Percentiles rank a stretch among this genome's conserved stretches.
Conservation (phyloP, 768 basidiomycete species). For the Mycena rosella region DNA sequence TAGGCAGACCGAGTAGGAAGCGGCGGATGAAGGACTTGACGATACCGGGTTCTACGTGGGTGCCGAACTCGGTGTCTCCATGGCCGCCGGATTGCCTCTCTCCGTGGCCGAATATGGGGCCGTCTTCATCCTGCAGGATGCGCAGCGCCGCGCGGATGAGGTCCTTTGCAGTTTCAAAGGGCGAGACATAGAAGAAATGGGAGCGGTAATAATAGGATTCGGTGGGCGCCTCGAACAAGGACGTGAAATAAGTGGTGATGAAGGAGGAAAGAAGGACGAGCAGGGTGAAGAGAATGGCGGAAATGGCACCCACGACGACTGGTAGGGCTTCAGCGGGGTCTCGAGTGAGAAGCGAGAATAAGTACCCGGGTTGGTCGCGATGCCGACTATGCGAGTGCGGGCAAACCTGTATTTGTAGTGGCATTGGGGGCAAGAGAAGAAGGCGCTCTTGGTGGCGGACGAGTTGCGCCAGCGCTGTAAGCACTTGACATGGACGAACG, state of each 20-base stretch:
- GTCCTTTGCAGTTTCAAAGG: constrained; percentile 69
- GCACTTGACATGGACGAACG: constrained; percentile 79
- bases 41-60: constrained; percentile 55
- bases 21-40: constrained; percentile 71
- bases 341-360: constrained; percentile 11
- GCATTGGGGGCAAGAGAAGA: constrained; percentile 87
- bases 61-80: constrained; percentile 26
- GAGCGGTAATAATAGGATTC: constrained; percentile 49
- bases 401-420: constrained; percentile 83
- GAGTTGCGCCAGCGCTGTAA: constrained; percentile 83
- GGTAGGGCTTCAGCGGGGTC: constrained; percentile 18
- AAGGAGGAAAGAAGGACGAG: constrained; percentile 79
- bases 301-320: constrained; percentile 77
- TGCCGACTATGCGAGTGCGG: constrained; percentile 75
- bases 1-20: constrained; percentile 82
- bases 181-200: constrained; percentile 58
- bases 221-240: constrained; percentile 68
- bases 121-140: constrained; percentile 70
- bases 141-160: constrained; percentile 73
- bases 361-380: constrained; percentile 82
- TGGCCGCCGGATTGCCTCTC: constrained; percentile 37
- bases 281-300: constrained; percentile 71
- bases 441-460: constrained; percentile 59
- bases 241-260: constrained; percentile 75
- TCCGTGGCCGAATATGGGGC: constrained; percentile 40